Percentiles rank a stretch among this genome's conserved stretches.
Evolutionary conservation across 2,329 filamentous ascomycete species (phyloP).

Genomic region (Penicillium rolfsii): DNA sequence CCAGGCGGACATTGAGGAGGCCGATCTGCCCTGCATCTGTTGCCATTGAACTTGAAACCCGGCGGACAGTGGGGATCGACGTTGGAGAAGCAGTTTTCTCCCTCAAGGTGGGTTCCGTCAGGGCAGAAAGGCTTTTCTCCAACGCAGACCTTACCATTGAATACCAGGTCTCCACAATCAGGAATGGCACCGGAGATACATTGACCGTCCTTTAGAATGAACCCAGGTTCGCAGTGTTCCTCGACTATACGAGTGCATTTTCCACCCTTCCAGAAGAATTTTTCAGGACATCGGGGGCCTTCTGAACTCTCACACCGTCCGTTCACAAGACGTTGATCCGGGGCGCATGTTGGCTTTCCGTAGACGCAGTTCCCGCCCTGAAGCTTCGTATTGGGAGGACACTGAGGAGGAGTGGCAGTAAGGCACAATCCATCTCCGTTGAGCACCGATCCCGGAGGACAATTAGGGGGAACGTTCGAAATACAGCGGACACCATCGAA

Average conservation of each 20-base stretch:
- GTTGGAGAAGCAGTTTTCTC: neutral
- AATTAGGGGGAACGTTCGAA: no score
- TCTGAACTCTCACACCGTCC: neutral
- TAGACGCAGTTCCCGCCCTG: no score
- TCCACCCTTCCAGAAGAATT: neutral
- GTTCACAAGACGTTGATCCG: neutral
- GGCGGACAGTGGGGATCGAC: neutral
- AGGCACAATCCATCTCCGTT: no score
- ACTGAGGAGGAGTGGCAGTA: no score
- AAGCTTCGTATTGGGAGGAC: no score
- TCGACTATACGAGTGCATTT: neutral
- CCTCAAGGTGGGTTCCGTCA: neutral
- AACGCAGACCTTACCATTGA: neutral
- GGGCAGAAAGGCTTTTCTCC: neutral
- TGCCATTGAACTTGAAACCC: constrained; percentile 1
- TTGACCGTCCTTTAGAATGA: constrained; percentile 1
- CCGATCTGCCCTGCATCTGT: neutral
- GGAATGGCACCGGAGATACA: neutral
- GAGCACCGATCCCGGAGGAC: no score
- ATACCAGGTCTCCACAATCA: neutral
- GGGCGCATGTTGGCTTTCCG: no score
- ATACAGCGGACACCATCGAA: no score
- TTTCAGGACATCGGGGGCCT: neutral
- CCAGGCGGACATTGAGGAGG: neutral
- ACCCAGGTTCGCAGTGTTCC: neutral